A percentile compares a stretch with the other conserved stretches of the same genome.
Conservation (phyloP, 2,329 filamentous ascomycete genomes). For the Lachnellula occidentalis region DNA sequence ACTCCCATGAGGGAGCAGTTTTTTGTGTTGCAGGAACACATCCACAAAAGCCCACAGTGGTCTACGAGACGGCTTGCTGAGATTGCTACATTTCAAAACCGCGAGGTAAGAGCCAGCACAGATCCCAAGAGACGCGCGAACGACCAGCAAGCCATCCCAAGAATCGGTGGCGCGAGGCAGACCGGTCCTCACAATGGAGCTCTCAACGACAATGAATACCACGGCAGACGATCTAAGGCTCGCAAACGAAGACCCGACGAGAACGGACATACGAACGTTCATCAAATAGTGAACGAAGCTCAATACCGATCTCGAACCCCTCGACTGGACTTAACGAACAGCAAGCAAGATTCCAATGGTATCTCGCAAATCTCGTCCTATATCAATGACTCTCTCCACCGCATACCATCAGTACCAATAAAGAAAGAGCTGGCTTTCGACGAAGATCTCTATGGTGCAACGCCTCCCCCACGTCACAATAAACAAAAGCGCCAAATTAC, state of each 20-base stretch:
- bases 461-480: constrained; percentile 13
- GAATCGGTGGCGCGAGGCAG: not conserved
- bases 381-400: not conserved
- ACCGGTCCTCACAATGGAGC: not conserved
- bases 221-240: too few relatives aligned
- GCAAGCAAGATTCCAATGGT: not conserved
- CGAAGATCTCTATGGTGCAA: constrained; percentile 23
- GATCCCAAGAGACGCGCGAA: not conserved
- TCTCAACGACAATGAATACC: not conserved
- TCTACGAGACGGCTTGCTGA: not conserved
- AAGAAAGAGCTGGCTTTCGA: constrained; percentile 10
- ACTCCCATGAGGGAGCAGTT: constrained; percentile 26
- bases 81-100: not conserved
- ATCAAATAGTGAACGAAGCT: not conserved
- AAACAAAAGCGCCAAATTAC: constrained; percentile 13
- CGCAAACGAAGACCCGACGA: not conserved
- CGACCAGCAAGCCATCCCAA: not conserved
- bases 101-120: not conserved
- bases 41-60: not conserved
- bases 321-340: not conserved
- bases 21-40: constrained; percentile 8
- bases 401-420: not conserved
- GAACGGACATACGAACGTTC: not conserved
- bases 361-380: not conserved
- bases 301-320: not conserved